A percentile compares a stretch with the other conserved stretches of the same genome.
These are phyloP conservation scores for Pestalotiopsis sp. DNA, from an alignment of 2,329 filamentous ascomycete genomes.

Conservation along the genomic window DNA sequence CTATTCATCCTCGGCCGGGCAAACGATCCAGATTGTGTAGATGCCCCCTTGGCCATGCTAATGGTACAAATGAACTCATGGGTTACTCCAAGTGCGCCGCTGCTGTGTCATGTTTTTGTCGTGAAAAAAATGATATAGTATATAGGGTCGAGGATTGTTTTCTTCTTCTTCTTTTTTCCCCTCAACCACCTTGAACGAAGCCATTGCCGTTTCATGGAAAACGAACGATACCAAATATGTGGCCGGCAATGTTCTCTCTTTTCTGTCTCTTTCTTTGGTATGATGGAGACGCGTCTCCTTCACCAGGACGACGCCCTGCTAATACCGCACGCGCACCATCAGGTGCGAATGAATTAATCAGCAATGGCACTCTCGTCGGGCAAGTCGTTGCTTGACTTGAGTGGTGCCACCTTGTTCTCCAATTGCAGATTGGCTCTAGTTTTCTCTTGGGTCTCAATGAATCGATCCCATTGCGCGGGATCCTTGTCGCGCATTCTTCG, in stretches of 20 bases:
- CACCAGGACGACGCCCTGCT: neutral
- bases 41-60: neutral
- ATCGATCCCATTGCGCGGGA: conserved; percentile 65
- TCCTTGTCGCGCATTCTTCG: conserved; percentile 60
- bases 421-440: conserved; percentile 55
- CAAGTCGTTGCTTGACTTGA: conserved; percentile 19
- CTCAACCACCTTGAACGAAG: neutral
- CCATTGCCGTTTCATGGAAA: no score
- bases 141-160: neutral
- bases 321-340: neutral
- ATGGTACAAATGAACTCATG: neutral
- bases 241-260: neutral
- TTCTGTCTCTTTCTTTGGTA: neutral
- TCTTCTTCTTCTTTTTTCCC: neutral
- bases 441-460: conserved; percentile 65
- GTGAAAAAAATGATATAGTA: neutral
- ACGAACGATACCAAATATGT: neutral
- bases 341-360: conserved; percentile 31
- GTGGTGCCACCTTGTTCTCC: conserved; percentile 19
- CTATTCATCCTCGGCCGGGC: neutral
- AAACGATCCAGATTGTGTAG: neutral
- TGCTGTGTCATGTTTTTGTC: neutral
- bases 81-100: neutral
- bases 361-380: conserved; percentile 44
- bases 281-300: neutral